Evolutionary conservation across 2,329 filamentous ascomycete genomes (phyloP).

Genomic region (Paracoccidioides lutzii): DNA sequence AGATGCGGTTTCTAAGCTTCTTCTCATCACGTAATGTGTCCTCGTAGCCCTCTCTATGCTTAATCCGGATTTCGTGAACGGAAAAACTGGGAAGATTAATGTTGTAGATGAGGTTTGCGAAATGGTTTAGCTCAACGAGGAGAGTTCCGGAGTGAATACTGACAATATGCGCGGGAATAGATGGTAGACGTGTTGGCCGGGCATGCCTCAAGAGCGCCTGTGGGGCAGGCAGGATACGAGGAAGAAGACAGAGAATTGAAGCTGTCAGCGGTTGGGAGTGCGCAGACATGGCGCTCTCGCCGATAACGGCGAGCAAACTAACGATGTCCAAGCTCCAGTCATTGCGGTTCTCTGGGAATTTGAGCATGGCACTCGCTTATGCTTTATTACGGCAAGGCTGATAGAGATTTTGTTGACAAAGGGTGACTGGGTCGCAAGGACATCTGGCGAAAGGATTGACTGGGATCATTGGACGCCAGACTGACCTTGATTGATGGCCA

Average conservation of each 20-base stretch:
- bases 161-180: conserved; percentile 41
- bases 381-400: not conserved
- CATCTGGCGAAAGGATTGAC: not conserved
- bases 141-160: conserved; percentile 47
- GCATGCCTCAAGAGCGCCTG: conserved; percentile 48
- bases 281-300: conserved; percentile 46
- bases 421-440: not conserved
- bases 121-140: conserved; percentile 46
- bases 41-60: not conserved
- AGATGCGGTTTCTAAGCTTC: conserved; percentile 1
- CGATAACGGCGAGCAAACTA: conserved; percentile 50
- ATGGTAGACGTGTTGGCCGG: conserved; percentile 44
- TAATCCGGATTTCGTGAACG: conserved; percentile 35
- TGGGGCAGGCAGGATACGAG: conserved; percentile 49
- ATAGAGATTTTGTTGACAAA: not conserved
- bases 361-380: not conserved
- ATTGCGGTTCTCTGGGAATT: conserved; percentile 1
- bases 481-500: not conserved
- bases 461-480: not conserved
- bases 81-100: conserved; percentile 37
- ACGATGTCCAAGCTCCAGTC: conserved; percentile 50
- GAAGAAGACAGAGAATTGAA: conserved; percentile 45
- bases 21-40: conserved; percentile 19
- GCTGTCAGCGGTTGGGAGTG: conserved; percentile 48
- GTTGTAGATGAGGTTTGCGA: conserved; percentile 48